phyloP scores from a whole-genome alignment of 2,329 filamentous ascomycete genomes.

The Pseudonectria buxi region DNA sequence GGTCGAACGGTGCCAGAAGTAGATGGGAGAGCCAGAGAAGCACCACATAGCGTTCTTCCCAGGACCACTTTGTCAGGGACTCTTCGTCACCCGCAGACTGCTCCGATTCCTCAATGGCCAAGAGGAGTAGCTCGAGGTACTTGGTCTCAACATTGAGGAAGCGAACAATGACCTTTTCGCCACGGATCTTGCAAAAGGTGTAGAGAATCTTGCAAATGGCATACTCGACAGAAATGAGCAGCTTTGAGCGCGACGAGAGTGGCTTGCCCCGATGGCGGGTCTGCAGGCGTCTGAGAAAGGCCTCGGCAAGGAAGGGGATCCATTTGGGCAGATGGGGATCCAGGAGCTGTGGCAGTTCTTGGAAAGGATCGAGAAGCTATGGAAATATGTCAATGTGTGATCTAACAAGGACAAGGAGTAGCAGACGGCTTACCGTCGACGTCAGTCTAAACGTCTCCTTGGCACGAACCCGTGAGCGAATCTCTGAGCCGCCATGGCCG shows the following conservation, averaged over 20 bases:
- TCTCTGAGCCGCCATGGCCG: constrained; percentile 32
- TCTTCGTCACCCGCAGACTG: constrained; percentile 13
- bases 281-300: constrained; percentile 63
- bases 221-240: constrained; percentile 52
- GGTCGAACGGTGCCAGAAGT: constrained; percentile 80
- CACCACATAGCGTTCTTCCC: constrained; percentile 85
- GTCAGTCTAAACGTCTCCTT: constrained; percentile 44
- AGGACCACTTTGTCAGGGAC: constrained; percentile 45
- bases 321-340: constrained; percentile 75
- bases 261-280: constrained; percentile 35
- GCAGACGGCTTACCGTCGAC: constrained; percentile 32
- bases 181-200: constrained; percentile 87
- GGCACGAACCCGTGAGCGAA: constrained; percentile 44
- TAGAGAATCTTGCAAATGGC: constrained; percentile 79
- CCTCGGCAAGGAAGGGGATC: constrained; percentile 66
- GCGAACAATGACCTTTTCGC: constrained; percentile 83
- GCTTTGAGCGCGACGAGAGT: constrained; percentile 25
- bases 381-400: background rate
- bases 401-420: constrained; percentile 1
- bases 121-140: constrained; percentile 73
- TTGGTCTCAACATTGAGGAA: constrained; percentile 88
- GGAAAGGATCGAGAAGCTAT: constrained; percentile 73
- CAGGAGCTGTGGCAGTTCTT: constrained; percentile 89
- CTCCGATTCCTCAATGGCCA: constrained; percentile 61
- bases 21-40: constrained; percentile 83